Conservation (phyloP, 2,329 filamentous ascomycete genomes). For the Shiraia sp. region DNA sequence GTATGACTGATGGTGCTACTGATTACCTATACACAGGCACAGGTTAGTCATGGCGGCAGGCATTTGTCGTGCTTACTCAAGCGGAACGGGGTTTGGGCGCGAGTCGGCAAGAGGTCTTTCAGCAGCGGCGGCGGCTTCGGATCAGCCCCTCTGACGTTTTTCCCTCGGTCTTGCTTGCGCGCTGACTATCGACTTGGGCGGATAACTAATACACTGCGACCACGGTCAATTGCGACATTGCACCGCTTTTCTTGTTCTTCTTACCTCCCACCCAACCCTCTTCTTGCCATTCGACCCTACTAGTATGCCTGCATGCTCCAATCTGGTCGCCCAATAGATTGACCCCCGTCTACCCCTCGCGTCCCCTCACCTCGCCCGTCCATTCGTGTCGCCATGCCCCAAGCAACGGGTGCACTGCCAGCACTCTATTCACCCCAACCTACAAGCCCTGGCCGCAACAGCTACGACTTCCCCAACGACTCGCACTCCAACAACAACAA, state of each 20-base stretch:
- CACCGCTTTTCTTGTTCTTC: not conserved
- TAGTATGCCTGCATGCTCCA: no score
- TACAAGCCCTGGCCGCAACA: conserved; percentile 46
- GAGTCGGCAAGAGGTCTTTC: no score
- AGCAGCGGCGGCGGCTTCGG: not conserved
- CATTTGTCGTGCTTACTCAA: not conserved
- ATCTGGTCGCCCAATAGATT: no score
- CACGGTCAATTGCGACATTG: no score
- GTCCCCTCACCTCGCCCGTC: not conserved
- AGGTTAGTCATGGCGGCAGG: not conserved
- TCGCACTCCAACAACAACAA: conserved; percentile 10
- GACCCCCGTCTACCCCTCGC: not conserved
- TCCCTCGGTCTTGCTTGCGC: not conserved
- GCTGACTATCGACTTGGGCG: not conserved
- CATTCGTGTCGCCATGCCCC: conserved; percentile 50
- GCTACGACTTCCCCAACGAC: conserved; percentile 38
- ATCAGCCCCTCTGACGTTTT: not conserved
- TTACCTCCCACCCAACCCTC: conserved; percentile 1
- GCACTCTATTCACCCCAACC: conserved; percentile 60
- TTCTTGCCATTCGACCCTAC: no score
- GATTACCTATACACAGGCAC: not conserved
- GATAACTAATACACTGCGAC: no score
- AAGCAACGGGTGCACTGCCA: conserved; percentile 55
- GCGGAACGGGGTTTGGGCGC: no score
- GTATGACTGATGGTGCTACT: not conserved